These are phyloP conservation scores for Arxiozyma slooffiae DNA, from an alignment of 1,139 yeast genomes.

Conservation along the genomic window DNA sequence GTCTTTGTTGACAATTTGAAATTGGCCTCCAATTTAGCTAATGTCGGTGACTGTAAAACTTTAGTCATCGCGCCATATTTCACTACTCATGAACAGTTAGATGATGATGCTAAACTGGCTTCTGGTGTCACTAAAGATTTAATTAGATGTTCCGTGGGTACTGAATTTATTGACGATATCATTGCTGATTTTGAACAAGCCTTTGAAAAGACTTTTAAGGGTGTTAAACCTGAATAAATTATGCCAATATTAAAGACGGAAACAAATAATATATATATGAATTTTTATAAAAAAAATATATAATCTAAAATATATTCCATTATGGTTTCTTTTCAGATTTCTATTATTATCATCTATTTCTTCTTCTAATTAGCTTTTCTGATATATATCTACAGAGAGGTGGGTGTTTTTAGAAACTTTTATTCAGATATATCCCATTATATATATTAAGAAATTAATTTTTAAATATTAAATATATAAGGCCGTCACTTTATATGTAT, in stretches of 20 bases:
- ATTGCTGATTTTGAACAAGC: constrained; percentile 81
- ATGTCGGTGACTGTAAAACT: constrained; percentile 93
- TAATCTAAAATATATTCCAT: no score
- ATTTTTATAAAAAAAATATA: neutral
- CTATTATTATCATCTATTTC: no score
- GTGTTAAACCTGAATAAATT: constrained; percentile 13
- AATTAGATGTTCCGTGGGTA: constrained; percentile 82
- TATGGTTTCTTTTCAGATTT: no score
- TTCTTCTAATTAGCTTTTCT: no score
- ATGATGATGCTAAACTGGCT: constrained; percentile 65
- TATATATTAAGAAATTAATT: no score
- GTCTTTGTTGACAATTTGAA: constrained; percentile 72
- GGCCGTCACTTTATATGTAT: no score
- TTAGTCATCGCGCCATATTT: constrained; percentile 90
- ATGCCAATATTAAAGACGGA: neutral
- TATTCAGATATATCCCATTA: no score
- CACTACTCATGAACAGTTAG: constrained; percentile 89
- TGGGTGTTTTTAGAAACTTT: no score
- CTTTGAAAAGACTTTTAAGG: constrained; percentile 44
- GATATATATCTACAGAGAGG: no score
- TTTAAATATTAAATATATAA: no score
- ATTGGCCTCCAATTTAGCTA: constrained; percentile 85
- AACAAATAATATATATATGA: no score
- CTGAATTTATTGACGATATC: constrained; percentile 81
- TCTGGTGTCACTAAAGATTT: constrained; percentile 84